A percentile compares a stretch with the other conserved stretches of the same genome.
These are phyloP conservation scores for Casuarina glauca DNA, from an alignment of 306 rosid species.

Conservation along the genomic window DNA sequence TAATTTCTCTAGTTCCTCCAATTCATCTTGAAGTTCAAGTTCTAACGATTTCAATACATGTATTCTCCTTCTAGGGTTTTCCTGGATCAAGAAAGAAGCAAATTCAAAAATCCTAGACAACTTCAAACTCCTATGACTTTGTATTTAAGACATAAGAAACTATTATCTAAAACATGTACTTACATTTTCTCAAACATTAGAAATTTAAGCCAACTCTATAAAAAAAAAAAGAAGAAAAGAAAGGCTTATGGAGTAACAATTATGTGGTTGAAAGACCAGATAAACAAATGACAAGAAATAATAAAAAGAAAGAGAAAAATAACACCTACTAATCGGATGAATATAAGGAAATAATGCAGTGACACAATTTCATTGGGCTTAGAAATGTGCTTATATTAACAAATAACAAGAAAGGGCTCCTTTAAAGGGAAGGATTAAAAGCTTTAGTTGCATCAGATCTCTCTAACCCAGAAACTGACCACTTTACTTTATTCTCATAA, in stretches of 20 bases:
- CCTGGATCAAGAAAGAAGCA: neutral
- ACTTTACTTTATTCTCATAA: neutral
- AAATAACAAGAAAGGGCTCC: neutral
- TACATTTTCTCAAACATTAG: neutral
- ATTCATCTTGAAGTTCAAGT: no score
- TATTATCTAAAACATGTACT: neutral
- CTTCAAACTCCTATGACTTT: slow-evolving; percentile 1
- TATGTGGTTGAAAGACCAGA: neutral
- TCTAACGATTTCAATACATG: no score
- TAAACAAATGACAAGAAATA: neutral
- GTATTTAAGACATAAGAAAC: neutral
- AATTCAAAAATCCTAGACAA: slow-evolving; percentile 15
- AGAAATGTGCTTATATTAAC: neutral
- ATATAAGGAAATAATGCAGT: neutral
- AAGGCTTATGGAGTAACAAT: neutral
- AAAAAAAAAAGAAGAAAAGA: slow-evolving; percentile 1
- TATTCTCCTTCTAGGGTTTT: no score
- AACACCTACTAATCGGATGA: neutral
- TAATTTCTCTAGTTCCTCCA: no score
- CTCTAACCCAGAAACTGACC: neutral
- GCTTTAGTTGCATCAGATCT: neutral
- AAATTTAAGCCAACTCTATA: neutral
- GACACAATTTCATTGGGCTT: neutral
- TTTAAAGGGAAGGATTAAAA: neutral
- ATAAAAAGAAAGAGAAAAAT: neutral